These are phyloP conservation scores for Ganoderma sp. DNA, from an alignment of 1,284 basidiomycete species.

Conservation along the genomic window DNA sequence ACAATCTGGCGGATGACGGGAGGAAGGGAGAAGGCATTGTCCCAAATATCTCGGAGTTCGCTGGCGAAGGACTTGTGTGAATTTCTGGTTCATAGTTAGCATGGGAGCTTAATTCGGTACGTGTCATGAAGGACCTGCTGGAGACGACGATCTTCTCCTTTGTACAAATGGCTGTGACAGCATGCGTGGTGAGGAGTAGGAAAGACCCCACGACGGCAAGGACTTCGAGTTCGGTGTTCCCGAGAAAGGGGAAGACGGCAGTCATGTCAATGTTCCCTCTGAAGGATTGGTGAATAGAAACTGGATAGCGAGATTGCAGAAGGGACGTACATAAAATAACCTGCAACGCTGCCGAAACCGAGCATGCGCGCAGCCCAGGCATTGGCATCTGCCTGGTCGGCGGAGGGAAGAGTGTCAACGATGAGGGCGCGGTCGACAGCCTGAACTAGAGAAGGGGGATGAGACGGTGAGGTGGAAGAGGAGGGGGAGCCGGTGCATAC, in stretches of 20 bases:
- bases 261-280: conserved; percentile 81
- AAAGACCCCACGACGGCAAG: conserved; percentile 62
- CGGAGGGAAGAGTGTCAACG: conserved; percentile 71
- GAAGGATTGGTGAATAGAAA: conserved; percentile 2
- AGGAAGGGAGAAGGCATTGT: conserved; percentile 73
- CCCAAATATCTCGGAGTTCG: conserved; percentile 71
- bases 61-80: conserved; percentile 50
- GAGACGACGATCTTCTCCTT: conserved; percentile 79
- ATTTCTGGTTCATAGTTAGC: conserved; percentile 32
- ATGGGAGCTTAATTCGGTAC: not conserved
- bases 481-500: conserved; percentile 44
- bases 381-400: conserved; percentile 84
- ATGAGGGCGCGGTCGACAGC: conserved; percentile 85
- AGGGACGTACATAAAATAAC: conserved; percentile 80
- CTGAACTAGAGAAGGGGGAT: conserved; percentile 57
- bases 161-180: conserved; percentile 67
- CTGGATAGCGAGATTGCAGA: conserved; percentile 4
- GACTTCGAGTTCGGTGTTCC: conserved; percentile 82
- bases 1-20: conserved; percentile 81
- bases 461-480: not conserved
- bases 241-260: conserved; percentile 69
- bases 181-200: conserved; percentile 58
- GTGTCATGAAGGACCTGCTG: conserved; percentile 43
- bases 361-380: conserved; percentile 95
- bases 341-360: conserved; percentile 80